Evolutionary conservation across 2,329 filamentous ascomycete species (phyloP).

Genomic region (Paecilomyces dactylethromorphus): DNA sequence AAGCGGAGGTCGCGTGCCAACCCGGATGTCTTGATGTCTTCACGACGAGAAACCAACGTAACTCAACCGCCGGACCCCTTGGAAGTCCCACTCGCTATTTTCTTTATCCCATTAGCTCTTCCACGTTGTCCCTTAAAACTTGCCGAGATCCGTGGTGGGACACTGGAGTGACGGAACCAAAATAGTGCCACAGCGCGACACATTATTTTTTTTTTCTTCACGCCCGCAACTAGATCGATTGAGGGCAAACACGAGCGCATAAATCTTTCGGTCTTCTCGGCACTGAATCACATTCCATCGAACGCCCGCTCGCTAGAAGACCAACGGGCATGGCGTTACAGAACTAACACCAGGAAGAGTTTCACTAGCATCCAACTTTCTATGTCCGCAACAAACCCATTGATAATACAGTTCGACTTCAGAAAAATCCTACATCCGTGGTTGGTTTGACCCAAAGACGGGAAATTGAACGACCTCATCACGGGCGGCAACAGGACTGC

Average conservation of each 20-base stretch:
- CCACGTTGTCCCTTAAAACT: background rate
- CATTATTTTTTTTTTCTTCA: background rate
- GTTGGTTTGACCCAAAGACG: background rate
- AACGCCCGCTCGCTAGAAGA: too few species aligned
- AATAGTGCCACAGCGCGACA: background rate
- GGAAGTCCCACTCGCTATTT: background rate
- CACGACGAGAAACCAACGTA: background rate
- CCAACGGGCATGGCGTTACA: too few species aligned
- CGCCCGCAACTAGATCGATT: background rate
- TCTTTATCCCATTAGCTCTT: background rate
- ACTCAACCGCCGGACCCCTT: background rate
- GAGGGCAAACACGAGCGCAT: too few species aligned
- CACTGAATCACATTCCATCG: too few species aligned
- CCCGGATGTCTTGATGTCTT: background rate
- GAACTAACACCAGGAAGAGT: too few species aligned
- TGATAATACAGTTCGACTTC: background rate
- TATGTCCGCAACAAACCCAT: too few species aligned
- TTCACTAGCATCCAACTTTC: too few species aligned
- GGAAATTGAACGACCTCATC: background rate
- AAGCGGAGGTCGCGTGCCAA: background rate
- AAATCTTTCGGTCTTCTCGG: too few species aligned
- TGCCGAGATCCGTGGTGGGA: background rate
- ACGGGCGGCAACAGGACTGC: too few species aligned
- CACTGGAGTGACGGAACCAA: background rate
- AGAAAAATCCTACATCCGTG: background rate